Evolutionary conservation across 148 eudicot genomes (phyloP), one percentile per base, ranked within the genome.

Genomic region (Arctostaphylos glauca): DNA sequence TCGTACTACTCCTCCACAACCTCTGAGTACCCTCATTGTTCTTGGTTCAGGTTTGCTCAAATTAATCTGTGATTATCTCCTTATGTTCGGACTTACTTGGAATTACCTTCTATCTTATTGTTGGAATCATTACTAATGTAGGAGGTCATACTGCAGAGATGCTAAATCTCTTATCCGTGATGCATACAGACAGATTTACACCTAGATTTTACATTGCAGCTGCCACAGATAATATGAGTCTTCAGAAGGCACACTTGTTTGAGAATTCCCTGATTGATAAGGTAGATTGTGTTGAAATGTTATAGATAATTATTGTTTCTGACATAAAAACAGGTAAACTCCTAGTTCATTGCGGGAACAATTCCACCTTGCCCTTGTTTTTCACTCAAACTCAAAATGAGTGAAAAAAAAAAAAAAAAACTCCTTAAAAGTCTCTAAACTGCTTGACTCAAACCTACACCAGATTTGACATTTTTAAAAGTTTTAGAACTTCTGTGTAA

Each of bases 111-210:
- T 6, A 18, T 21, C 47, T 50, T 70, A 67, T 73, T 66, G 15
- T 16, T 25, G 25, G 74, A 38, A 84, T 56, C 68, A 31, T 86
- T 83, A 66, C 60, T 84, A 10, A 4, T 89, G 86, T 85, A 94
- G 98, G 98, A 58, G 98, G 97, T 78, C 98, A 96, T 85, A 96
- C 98, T 8, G 98, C 98, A 16, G 98, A 96, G 88, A 96, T 96
- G 98, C 84, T 96, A 77, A 94, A 93, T 89, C 91, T 96, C 46
- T 77, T 96, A 82, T 76, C 85, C 14, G 91, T 87, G 2, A 79
- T 96, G 75, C 89, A 92, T 77, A 88, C 82, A 84, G 94, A 91
- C 38, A 86, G 90, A 85, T 93, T 95, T 86, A 77, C 83, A 54
- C 96, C 98, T 2, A 91, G 98, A 84, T 91, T 87, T 80, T 96